Conservation (phyloP, 2,329 filamentous ascomycete genomes). For the Penicillium sp. region DNA sequence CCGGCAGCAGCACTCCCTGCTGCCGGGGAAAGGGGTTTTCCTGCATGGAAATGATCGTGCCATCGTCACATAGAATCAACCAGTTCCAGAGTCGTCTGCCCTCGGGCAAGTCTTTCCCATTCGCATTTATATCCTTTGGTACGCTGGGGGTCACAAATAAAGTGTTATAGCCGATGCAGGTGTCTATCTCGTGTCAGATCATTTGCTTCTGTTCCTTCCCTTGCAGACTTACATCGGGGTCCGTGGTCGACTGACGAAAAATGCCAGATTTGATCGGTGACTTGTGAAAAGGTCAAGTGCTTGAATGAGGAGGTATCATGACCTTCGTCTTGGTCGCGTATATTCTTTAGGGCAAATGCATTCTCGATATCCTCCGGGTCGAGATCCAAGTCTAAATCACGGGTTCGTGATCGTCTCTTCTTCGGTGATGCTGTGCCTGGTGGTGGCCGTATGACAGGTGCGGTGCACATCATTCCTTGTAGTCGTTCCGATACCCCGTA, state of each 20-base stretch:
- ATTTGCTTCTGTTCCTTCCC: slow-evolving; percentile 5
- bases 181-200: slow-evolving; percentile 47
- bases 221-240: slow-evolving; percentile 53
- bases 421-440: slow-evolving; percentile 18
- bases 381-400: slow-evolving; percentile 7
- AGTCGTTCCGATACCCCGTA: slow-evolving; percentile 71
- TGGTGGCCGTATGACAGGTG: slow-evolving; percentile 44
- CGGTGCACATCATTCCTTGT: slow-evolving; percentile 62
- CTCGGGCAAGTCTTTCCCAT: slow-evolving; percentile 42
- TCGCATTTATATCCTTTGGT: slow-evolving; percentile 25
- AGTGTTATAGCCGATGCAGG: slow-evolving; percentile 71
- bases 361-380: slow-evolving; percentile 34
- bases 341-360: slow-evolving; percentile 25
- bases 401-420: slow-evolving; percentile 9
- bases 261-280: slow-evolving; percentile 72
- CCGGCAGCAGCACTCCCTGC: slow-evolving; percentile 31
- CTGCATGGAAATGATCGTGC: slow-evolving; percentile 70
- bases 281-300: slow-evolving; percentile 54
- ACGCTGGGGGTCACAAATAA: slow-evolving; percentile 50
- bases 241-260: slow-evolving; percentile 73
- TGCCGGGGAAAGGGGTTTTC: slow-evolving; percentile 57
- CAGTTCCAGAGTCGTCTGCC: slow-evolving; percentile 67
- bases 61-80: slow-evolving; percentile 67
- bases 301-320: slow-evolving; percentile 28
- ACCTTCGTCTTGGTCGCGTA: slow-evolving; percentile 21